Base-by-base conservation (phyloP, 352 stramenopile species). In the Thalassiosira ordinaria region DNA sequence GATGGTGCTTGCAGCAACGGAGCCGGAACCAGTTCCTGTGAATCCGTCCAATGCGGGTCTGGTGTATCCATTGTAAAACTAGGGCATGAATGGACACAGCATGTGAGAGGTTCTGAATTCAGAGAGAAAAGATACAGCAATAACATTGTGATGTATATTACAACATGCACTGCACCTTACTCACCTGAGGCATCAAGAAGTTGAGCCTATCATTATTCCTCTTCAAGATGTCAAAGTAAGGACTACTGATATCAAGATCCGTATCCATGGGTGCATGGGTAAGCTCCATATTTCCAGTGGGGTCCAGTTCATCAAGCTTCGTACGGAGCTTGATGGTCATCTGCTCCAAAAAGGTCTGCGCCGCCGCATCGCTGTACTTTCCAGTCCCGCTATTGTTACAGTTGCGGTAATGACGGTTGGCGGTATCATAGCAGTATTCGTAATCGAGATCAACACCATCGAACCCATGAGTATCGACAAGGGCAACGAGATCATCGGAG, bases 391-490 rank as follows among this genome's bases (percentile, higher is more conserved):
- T 71, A 63, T 88, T 79, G 8, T 24, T 13, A 52, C 78, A 82
- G 41, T 27, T 29, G 47, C 71, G 66, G 52, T 31, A 47, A 44
- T 86, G 78, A 2, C 26, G 53, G 18, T 44, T 59, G 16, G 46
- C 60, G 62, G 80, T 67, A 65, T 87, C 78, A 51, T 88, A 87
- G 62, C 85, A 90, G 67, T 91, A 91, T 59, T 91, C 86, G 46
- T 90, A 91, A 60, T 91, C 82, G 53, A 91, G 85, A 57, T 89
- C 79, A n/a, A 91, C 65, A 52, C 85, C 85, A 71, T 91, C 85
- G 26, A 88, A 60, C 18, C 70, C 51, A 69, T 89, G 74, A 44
- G 78, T 80, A 13, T 80, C 53, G 1, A 89, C 62, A 67, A 90
- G 84, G 14, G 46, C 55, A 1, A 80, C 78, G 11, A 91, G 70